Percentiles rank a stretch among this genome's conserved stretches.
These are phyloP conservation scores for Neurospora crassa DNA, from an alignment of 2,329 filamentous ascomycete genomes.

Conservation along the genomic window DNA sequence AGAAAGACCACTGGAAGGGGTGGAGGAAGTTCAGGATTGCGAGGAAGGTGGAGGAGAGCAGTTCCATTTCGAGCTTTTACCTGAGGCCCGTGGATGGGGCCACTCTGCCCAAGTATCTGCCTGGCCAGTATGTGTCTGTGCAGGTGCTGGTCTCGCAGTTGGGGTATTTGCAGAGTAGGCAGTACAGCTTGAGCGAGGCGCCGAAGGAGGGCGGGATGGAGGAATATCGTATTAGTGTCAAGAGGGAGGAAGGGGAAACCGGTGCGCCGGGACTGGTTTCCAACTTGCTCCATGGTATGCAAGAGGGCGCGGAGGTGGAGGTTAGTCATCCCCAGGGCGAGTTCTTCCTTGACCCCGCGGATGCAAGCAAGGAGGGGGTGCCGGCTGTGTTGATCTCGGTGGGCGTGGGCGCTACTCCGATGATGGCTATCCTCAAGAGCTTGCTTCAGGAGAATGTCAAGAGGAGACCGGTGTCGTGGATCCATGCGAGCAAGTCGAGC, in stretches of 20 bases:
- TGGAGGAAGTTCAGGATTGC: slow-evolving; percentile 60
- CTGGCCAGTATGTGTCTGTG: slow-evolving; percentile 65
- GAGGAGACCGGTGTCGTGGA: slow-evolving; percentile 46
- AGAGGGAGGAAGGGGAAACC: slow-evolving; percentile 42
- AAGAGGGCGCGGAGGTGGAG: slow-evolving; percentile 43
- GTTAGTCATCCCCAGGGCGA: slow-evolving; percentile 47
- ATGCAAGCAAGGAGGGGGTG: slow-evolving; percentile 28
- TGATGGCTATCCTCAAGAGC: slow-evolving; percentile 55
- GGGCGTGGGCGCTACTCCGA: slow-evolving; percentile 58
- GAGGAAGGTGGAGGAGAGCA: slow-evolving; percentile 57
- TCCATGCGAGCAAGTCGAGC: slow-evolving; percentile 48
- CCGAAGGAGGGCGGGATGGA: slow-evolving; percentile 32
- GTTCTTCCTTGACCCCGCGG: slow-evolving; percentile 48
- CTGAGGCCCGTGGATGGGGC: slow-evolving; percentile 51
- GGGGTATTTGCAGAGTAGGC: slow-evolving; percentile 58
- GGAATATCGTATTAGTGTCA: slow-evolving; percentile 67
- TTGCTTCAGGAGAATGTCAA: slow-evolving; percentile 24
- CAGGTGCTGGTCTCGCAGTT: slow-evolving; percentile 47
- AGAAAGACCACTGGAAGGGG: slow-evolving; percentile 46
- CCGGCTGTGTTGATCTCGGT: slow-evolving; percentile 59
- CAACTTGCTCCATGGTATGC: slow-evolving; percentile 38
- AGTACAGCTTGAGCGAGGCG: slow-evolving; percentile 64
- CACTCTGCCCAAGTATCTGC: slow-evolving; percentile 51
- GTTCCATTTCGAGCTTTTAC: slow-evolving; percentile 61
- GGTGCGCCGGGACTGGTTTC: slow-evolving; percentile 38